Evolutionary conservation across 805 yeast genomes (phyloP).

Genomic region (Ogataea zsoltii): DNA sequence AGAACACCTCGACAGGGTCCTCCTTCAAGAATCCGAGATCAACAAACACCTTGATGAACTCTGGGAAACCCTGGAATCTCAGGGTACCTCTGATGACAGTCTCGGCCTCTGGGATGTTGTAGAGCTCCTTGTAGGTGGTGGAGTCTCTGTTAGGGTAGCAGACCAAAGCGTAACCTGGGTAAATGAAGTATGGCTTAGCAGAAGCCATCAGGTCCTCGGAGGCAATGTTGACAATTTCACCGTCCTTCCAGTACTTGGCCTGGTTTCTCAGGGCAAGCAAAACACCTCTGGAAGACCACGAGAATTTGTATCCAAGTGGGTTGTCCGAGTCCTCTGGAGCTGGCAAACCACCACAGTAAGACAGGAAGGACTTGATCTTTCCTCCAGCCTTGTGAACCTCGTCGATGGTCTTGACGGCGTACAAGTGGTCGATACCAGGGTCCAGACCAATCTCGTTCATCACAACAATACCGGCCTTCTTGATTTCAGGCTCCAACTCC

Average conservation of each 20-base stretch:
- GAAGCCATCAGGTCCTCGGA: slow-evolving; percentile 94
- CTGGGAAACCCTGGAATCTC: slow-evolving; percentile 98
- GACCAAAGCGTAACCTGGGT: slow-evolving; percentile 93
- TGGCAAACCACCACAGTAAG: slow-evolving; percentile 99
- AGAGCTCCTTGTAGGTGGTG: slow-evolving; percentile 87
- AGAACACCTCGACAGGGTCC: slow-evolving; percentile 59
- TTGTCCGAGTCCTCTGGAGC: slow-evolving; percentile 97
- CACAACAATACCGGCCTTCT: slow-evolving; percentile 93
- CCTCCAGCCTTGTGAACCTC: slow-evolving; percentile 93
- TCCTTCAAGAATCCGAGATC: slow-evolving; percentile 92
- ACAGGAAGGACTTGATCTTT: slow-evolving; percentile 88
- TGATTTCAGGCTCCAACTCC: slow-evolving; percentile 82
- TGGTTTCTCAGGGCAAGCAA: slow-evolving; percentile 91
- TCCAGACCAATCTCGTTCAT: slow-evolving; percentile 99
- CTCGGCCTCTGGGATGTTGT: slow-evolving; percentile 95
- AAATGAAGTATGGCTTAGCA: slow-evolving; percentile 92
- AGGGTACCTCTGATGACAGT: slow-evolving; percentile 96
- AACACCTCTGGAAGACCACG: slow-evolving; percentile 99
- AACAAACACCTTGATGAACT: slow-evolving; percentile 91
- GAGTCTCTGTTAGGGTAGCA: slow-evolving; percentile 99
- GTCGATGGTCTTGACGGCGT: slow-evolving; percentile 96
- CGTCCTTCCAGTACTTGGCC: slow-evolving; percentile 87
- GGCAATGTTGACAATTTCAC: slow-evolving; percentile 72
- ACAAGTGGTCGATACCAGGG: slow-evolving; percentile 98
- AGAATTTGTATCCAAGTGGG: slow-evolving; percentile 97